A percentile compares a stretch with the other conserved stretches of the same genome.
Evolutionary conservation across 768 basidiomycete genomes (phyloP).

Genomic region (Suillus luteus): DNA sequence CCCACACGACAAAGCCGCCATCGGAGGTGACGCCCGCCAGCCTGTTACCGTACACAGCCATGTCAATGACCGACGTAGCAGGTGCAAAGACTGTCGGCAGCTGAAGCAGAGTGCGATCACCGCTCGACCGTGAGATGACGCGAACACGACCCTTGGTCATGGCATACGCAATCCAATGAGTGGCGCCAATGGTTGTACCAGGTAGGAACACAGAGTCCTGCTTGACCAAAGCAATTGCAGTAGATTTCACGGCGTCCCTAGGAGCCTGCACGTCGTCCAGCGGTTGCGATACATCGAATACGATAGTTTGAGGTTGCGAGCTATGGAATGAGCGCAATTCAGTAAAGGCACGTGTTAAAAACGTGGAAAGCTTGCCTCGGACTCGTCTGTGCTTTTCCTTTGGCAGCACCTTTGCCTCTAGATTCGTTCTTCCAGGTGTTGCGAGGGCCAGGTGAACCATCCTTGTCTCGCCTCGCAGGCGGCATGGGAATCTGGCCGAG

Average conservation of each 20-base stretch:
- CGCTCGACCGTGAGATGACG: conserved; percentile 85
- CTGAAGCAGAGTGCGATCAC: conserved; percentile 84
- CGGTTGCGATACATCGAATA: conserved; percentile 74
- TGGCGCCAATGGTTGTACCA: conserved; percentile 87
- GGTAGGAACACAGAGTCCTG: conserved; percentile 84
- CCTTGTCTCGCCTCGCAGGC: conserved; percentile 58
- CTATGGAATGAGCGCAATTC: conserved; percentile 35
- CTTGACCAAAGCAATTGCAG: conserved; percentile 85
- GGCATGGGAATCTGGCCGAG: conserved; percentile 42
- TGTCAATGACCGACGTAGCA: conserved; percentile 72
- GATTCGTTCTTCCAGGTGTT: conserved; percentile 40
- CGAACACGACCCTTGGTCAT: conserved; percentile 92
- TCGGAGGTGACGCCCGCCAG: conserved; percentile 87
- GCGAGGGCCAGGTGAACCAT: conserved; percentile 67
- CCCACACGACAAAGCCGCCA: conserved; percentile 89
- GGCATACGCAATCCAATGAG: conserved; percentile 91
- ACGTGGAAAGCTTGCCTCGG: conserved; percentile 48
- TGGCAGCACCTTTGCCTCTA: conserved; percentile 39
- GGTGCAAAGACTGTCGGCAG: conserved; percentile 62
- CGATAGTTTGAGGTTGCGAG: conserved; percentile 63
- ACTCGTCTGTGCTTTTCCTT: conserved; percentile 53
- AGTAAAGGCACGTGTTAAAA: background rate
- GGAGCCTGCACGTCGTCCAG: conserved; percentile 77
- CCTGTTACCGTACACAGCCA: conserved; percentile 83
- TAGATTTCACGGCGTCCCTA: conserved; percentile 80